These are phyloP conservation scores for Voacanga thouarsii DNA, from an alignment of 257 asterid species.

Conservation along the genomic window DNA sequence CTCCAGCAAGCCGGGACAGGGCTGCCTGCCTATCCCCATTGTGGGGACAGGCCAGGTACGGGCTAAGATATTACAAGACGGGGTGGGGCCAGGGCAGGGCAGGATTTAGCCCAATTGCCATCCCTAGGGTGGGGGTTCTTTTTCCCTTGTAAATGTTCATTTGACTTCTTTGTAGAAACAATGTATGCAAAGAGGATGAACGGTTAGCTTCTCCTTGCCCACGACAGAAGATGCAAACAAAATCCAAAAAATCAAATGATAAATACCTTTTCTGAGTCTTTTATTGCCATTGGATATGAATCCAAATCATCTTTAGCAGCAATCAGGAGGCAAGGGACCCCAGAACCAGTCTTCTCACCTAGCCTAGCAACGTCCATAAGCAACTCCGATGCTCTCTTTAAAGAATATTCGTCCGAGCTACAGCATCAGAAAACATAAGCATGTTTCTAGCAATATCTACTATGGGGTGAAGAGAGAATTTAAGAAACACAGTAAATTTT, in stretches of 20 bases:
- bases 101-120: no score
- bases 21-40: no score
- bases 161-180: not conserved
- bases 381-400: conserved; percentile 73
- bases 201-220: not conserved
- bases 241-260: conserved; percentile 16
- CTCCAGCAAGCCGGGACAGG: no score
- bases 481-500: not conserved
- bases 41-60: no score
- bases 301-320: conserved; percentile 86
- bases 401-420: conserved; percentile 79
- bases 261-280: conserved; percentile 72
- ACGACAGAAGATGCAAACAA: conserved; percentile 13
- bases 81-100: no score
- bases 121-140: no score
- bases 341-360: conserved; percentile 72
- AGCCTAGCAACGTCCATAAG: conserved; percentile 64
- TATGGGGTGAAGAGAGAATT: not conserved
- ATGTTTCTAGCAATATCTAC: not conserved
- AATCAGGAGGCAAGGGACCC: conserved; percentile 87
- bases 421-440: conserved; percentile 17
- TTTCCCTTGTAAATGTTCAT: not conserved
- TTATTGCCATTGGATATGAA: conserved; percentile 49
- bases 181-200: not conserved
- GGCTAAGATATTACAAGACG: no score